Conservation (phyloP, 306 rosid species). For the Quercus dentata region DNA sequence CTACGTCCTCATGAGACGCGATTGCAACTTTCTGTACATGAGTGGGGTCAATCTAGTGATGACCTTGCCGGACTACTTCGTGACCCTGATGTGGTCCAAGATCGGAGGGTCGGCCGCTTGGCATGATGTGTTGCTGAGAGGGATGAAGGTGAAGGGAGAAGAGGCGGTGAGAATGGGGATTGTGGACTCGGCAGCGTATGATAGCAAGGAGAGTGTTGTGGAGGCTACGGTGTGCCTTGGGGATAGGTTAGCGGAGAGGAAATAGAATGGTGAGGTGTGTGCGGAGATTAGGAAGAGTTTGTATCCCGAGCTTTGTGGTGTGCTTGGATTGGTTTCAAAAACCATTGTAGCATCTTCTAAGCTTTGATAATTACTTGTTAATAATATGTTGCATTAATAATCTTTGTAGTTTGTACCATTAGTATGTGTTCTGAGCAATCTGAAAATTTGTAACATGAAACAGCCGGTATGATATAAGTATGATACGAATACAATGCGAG, state of each 20-base stretch:
- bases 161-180: constrained; percentile 8
- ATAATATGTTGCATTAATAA: not conserved
- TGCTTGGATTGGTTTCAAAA: constrained; percentile 8
- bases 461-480: no score
- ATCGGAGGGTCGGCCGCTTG: constrained; percentile 5
- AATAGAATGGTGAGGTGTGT: constrained; percentile 26
- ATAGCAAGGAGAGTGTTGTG: constrained; percentile 10
- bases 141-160: constrained; percentile 30
- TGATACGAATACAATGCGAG: no score
- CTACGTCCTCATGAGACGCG: no score
- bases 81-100: not conserved
- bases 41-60: no score
- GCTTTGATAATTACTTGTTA: not conserved
- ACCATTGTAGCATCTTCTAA: constrained; percentile 2
- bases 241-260: constrained; percentile 27
- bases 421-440: no score
- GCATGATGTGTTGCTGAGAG: constrained; percentile 28
- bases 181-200: no score
- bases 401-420: no score
- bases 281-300: constrained; percentile 36
- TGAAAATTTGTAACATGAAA: no score
- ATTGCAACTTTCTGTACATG: no score
- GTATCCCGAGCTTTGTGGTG: constrained; percentile 20
- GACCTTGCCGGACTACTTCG: rapidly evolving
- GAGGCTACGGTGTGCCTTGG: constrained; percentile 25